These are phyloP conservation scores for Ceratobasidium theobromae DNA, from an alignment of 1,284 basidiomycete species.

Conservation along the genomic window DNA sequence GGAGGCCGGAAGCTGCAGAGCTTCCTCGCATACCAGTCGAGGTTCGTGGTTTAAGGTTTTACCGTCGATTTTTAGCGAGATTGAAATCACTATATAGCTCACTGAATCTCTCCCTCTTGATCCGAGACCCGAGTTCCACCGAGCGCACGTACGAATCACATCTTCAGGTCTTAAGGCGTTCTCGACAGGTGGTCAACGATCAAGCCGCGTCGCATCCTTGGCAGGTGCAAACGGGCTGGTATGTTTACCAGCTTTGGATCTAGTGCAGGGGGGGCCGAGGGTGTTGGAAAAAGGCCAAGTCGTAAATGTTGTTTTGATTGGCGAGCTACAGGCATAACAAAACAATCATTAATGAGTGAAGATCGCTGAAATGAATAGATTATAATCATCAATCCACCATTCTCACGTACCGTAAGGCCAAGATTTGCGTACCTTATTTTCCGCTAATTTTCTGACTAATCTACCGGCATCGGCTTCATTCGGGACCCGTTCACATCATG, in stretches of 20 bases:
- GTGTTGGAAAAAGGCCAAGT: conserved; percentile 55
- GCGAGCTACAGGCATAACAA: conserved; percentile 53
- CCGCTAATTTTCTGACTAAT: background rate
- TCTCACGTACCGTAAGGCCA: background rate
- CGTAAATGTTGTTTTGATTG: conserved; percentile 63
- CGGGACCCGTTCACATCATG: conserved; percentile 21
- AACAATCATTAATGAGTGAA: background rate
- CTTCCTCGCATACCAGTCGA: conserved; percentile 66
- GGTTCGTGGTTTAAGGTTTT: conserved; percentile 47
- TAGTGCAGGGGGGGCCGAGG: conserved; percentile 46
- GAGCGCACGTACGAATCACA: conserved; percentile 60
- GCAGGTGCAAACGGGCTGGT: conserved; percentile 77
- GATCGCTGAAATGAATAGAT: background rate
- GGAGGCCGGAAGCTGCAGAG: conserved; percentile 55
- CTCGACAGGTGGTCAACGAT: conserved; percentile 83
- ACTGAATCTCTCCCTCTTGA: conserved; percentile 66
- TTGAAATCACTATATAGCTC: conserved; percentile 47
- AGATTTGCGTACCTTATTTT: no score
- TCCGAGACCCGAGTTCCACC: conserved; percentile 77
- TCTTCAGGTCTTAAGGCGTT: conserved; percentile 57
- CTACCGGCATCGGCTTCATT: conserved; percentile 18
- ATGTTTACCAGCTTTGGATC: conserved; percentile 62
- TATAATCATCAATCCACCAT: no score
- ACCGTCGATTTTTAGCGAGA: background rate
- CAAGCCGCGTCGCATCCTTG: conserved; percentile 74